Conservation (phyloP, 1,139 yeast species). For the Candida sojae region DNA sequence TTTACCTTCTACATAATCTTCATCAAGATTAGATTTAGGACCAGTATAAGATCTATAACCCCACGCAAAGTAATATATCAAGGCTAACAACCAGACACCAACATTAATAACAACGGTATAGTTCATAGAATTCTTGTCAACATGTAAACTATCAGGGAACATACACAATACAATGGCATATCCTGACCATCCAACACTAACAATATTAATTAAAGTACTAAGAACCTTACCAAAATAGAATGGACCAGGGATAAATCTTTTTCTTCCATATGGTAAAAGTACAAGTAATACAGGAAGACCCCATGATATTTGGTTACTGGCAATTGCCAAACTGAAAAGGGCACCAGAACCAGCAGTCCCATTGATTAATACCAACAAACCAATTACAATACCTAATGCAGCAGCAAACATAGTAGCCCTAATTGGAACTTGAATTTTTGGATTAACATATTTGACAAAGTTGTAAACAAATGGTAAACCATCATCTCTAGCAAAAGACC, state of each 20-base stretch:
- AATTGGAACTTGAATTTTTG: conserved; percentile 54
- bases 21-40: conserved; percentile 34
- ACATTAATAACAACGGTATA: conserved; percentile 36
- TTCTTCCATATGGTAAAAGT: conserved; percentile 41
- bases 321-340: conserved; percentile 51
- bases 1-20: conserved; percentile 5
- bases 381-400: conserved; percentile 46
- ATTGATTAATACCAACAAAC: conserved; percentile 59
- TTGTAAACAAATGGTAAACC: conserved; percentile 44
- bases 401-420: conserved; percentile 62
- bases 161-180: conserved; percentile 38
- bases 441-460: conserved; percentile 54
- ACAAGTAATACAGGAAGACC: conserved; percentile 31
- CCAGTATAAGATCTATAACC: conserved; percentile 33
- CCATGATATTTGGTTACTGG: conserved; percentile 46
- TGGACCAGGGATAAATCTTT: conserved; percentile 59
- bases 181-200: conserved; percentile 27
- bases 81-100: conserved; percentile 35
- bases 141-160: conserved; percentile 35
- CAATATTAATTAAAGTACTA: conserved; percentile 35
- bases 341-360: conserved; percentile 58
- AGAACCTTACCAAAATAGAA: conserved; percentile 57
- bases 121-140: conserved; percentile 34
- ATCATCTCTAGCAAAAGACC: conserved; percentile 45
- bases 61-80: conserved; percentile 27